These are phyloP conservation scores for Stemphylium lycopersici DNA, from an alignment of 2,329 filamentous ascomycete species.

Conservation along the genomic window DNA sequence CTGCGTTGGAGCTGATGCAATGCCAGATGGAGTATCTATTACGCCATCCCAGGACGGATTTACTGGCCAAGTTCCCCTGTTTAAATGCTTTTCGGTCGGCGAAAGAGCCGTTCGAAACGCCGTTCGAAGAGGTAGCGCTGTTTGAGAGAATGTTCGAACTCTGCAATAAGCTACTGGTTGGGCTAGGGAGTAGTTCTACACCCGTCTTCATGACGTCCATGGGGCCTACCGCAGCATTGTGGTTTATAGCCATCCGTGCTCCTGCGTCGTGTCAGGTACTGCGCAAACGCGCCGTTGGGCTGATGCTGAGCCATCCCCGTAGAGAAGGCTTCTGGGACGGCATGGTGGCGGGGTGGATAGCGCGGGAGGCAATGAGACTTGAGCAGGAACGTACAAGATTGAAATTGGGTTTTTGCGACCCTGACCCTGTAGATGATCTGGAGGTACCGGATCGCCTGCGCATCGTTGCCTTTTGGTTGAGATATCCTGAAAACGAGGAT, in stretches of 20 bases:
- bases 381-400: constrained; percentile 34
- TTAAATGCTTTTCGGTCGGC: constrained; percentile 9
- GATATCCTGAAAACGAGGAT: constrained; percentile 24
- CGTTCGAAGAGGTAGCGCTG: constrained; percentile 24
- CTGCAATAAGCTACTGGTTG: constrained; percentile 18
- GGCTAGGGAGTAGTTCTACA: constrained; percentile 1
- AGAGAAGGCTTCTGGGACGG: constrained; percentile 62
- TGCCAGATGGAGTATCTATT: constrained; percentile 22
- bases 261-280: constrained; percentile 24
- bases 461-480: constrained; percentile 26
- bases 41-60: constrained; percentile 17
- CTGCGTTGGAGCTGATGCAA: constrained; percentile 19
- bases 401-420: constrained; percentile 6
- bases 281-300: constrained; percentile 31
- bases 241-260: constrained; percentile 31
- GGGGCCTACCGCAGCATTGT: constrained; percentile 35
- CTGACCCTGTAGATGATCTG: constrained; percentile 9
- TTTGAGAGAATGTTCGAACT: constrained; percentile 25
- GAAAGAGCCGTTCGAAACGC: constrained; percentile 20
- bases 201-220: constrained; percentile 37
- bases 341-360: constrained; percentile 63
- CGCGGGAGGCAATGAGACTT: constrained; percentile 29
- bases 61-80: constrained; percentile 15
- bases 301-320: constrained; percentile 37
- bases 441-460: constrained; percentile 31